Evolutionary conservation across 2,329 filamentous ascomycete genomes (phyloP).

Genomic region (Thermoascus crustaceus): DNA sequence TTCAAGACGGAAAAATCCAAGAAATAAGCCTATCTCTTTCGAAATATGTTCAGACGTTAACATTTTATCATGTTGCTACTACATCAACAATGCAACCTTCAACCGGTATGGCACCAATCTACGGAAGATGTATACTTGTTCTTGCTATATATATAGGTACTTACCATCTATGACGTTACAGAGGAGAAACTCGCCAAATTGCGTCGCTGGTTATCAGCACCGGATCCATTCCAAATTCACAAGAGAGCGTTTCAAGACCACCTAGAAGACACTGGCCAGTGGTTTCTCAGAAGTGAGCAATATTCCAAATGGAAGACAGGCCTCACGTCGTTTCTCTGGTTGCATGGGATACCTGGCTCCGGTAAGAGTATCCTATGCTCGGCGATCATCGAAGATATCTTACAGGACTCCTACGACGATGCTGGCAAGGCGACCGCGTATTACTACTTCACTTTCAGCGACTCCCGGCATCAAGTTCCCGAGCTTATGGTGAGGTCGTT

Average conservation of each 20-base stretch:
- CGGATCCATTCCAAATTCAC: neutral
- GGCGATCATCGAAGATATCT: conserved; percentile 25
- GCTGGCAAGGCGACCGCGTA: conserved; percentile 23
- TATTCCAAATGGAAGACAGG: conserved; percentile 6
- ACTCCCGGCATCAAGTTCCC: conserved; percentile 17
- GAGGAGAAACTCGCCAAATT: conserved; percentile 3
- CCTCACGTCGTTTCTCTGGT: conserved; percentile 29
- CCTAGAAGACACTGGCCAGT: conserved; percentile 1
- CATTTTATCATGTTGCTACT: neutral
- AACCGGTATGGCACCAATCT: neutral
- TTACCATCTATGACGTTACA: neutral
- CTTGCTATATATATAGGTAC: neutral
- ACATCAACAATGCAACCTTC: neutral
- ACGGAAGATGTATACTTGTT: no score
- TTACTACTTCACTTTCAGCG: conserved; percentile 36
- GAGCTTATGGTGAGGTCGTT: neutral
- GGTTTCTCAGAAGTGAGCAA: conserved; percentile 6
- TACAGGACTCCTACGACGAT: conserved; percentile 4
- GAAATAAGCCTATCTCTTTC: neutral
- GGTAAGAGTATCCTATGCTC: conserved; percentile 35
- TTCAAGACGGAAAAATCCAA: neutral
- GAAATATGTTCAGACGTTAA: neutral
- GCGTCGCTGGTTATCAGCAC: neutral
- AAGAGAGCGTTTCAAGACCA: neutral
- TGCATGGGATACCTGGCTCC: conserved; percentile 33